These are phyloP conservation scores for Schwanniomyces occidentalis DNA, from an alignment of 805 yeast genomes.

Conservation along the genomic window DNA sequence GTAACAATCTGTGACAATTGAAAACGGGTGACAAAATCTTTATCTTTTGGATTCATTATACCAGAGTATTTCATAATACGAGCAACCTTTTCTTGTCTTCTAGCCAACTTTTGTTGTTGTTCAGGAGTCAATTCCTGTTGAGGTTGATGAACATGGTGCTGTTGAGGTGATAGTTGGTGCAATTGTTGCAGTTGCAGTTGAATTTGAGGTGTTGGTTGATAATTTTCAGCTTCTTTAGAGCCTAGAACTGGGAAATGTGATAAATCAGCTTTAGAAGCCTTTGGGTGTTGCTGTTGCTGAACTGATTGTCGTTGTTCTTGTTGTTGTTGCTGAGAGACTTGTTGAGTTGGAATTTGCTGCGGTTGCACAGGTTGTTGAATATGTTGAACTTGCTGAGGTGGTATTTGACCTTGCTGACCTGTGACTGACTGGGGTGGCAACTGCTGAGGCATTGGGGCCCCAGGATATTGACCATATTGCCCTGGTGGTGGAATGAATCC, in stretches of 20 bases:
- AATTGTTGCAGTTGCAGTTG: slow-evolving; percentile 20
- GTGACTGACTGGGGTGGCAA: slow-evolving; percentile 13
- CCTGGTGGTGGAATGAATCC: slow-evolving; percentile 38
- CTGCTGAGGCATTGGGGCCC: slow-evolving; percentile 25
- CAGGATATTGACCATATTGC: slow-evolving; percentile 34
- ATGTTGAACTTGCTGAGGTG: slow-evolving; percentile 13
- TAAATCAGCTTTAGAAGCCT: slow-evolving; percentile 27
- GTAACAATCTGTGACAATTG: slow-evolving; percentile 95
- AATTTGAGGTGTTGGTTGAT: slow-evolving; percentile 10
- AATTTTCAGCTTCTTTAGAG: slow-evolving; percentile 32
- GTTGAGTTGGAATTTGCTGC: slow-evolving; percentile 12
- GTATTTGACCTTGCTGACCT: slow-evolving; percentile 13
- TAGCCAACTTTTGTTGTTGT: slow-evolving; percentile 65
- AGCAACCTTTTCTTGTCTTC: slow-evolving; percentile 72
- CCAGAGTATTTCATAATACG: slow-evolving; percentile 83
- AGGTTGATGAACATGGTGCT: slow-evolving; percentile 24
- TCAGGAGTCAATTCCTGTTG: slow-evolving; percentile 58
- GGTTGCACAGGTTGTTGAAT: slow-evolving; percentile 11
- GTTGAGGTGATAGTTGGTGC: slow-evolving; percentile 23
- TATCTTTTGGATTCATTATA: slow-evolving; percentile 95
- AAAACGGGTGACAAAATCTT: slow-evolving; percentile 90
- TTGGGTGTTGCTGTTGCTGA: slow-evolving; percentile 4
- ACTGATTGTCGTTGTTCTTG: slow-evolving; percentile 10
- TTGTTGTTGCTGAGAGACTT: slow-evolving; percentile 4
- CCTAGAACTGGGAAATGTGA: slow-evolving; percentile 61